Conservation (phyloP, 2,329 filamentous ascomycete species). For the Cordyceps pruinosa region DNA sequence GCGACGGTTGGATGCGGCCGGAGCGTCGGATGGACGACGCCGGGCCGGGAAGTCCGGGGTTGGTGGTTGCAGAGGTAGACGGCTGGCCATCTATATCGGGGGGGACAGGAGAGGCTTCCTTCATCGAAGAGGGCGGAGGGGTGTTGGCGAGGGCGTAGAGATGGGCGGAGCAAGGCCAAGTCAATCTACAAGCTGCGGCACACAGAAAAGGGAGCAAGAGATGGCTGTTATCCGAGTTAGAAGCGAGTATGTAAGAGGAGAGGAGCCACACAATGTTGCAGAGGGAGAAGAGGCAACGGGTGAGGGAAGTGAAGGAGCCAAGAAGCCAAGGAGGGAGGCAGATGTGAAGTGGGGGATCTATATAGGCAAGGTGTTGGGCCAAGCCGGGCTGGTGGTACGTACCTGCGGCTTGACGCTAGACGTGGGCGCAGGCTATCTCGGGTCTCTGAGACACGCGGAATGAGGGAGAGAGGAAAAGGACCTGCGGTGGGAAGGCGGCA, state of each 20-base stretch:
- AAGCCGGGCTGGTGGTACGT: neutral
- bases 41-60: slow-evolving; percentile 40
- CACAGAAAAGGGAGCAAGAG: neutral
- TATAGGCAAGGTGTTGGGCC: slow-evolving; percentile 5
- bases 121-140: slow-evolving; percentile 47
- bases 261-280: slow-evolving; percentile 1
- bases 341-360: slow-evolving; percentile 8
- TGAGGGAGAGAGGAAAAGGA: neutral
- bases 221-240: neutral
- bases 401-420: neutral
- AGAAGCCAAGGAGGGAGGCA: neutral
- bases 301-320: neutral
- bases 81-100: slow-evolving; percentile 50
- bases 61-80: slow-evolving; percentile 44
- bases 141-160: neutral
- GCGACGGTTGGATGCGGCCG: slow-evolving; percentile 22
- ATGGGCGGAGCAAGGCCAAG: neutral
- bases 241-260: neutral
- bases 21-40: slow-evolving; percentile 27
- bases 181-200: slow-evolving; percentile 2
- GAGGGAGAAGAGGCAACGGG: neutral
- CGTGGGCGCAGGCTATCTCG: neutral
- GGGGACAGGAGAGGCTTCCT: slow-evolving; percentile 48
- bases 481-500: too few relatives aligned
- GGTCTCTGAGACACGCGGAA: neutral